Evolutionary conservation across 208 protist genomes (phyloP).

Genomic region (Polymyxa betae): DNA sequence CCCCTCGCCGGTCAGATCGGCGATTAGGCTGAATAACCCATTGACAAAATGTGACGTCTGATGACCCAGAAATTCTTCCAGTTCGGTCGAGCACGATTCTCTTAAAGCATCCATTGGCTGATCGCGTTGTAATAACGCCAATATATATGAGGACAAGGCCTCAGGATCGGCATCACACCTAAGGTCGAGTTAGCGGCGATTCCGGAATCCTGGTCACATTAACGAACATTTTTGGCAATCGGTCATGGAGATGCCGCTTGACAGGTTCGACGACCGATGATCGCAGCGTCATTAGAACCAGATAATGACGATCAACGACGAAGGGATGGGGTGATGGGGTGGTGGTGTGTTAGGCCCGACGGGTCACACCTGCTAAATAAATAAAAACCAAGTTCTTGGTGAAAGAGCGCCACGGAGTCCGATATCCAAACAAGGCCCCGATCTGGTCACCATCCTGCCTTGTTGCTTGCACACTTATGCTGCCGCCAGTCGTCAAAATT

Average conservation of each 20-base stretch:
- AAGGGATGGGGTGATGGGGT: no score
- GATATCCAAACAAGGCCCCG: no score
- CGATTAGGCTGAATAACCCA: background rate
- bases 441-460: no score
- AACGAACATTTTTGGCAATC: background rate
- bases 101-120: background rate
- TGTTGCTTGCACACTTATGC: no score
- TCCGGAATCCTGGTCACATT: background rate
- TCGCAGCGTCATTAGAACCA: background rate
- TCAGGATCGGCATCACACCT: conserved; percentile 34
- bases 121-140: conserved; percentile 45
- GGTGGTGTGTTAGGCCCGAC: no score
- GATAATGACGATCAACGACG: no score
- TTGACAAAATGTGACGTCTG: background rate
- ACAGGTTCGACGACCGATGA: conserved; percentile 22
- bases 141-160: conserved; percentile 1
- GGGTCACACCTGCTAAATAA: no score
- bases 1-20: background rate
- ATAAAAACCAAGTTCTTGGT: no score
- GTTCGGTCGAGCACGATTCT: conserved; percentile 33
- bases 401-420: no score
- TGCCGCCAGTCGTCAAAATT: no score
- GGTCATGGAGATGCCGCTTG: conserved; percentile 30
- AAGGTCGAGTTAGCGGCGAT: background rate
- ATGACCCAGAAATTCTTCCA: conserved; percentile 6